These are phyloP conservation scores for Penicillium fimorum DNA, from an alignment of 495 filamentous ascomycete genomes.

Conservation along the genomic window DNA sequence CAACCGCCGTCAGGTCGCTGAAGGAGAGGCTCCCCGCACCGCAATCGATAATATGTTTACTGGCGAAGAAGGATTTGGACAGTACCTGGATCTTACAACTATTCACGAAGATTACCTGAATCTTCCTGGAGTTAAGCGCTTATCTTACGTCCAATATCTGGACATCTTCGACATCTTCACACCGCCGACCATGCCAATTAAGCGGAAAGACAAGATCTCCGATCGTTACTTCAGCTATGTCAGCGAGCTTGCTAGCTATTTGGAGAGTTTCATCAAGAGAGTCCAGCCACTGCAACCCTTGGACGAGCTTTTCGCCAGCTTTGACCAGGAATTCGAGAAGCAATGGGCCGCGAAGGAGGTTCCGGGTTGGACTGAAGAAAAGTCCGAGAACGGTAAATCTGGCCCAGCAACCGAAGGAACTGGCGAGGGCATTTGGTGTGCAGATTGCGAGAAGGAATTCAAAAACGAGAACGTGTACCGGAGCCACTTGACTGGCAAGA, in stretches of 20 bases:
- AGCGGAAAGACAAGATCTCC: conserved; percentile 76
- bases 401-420: conserved; percentile 55
- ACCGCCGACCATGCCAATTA: conserved; percentile 67
- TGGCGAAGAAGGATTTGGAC: conserved; percentile 88
- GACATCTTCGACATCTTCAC: conserved; percentile 83
- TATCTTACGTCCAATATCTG: conserved; percentile 89
- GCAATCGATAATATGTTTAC: conserved; percentile 91
- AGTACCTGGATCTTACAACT: conserved; percentile 81
- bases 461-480: conserved; percentile 94
- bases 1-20: conserved; percentile 65
- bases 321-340: conserved; percentile 79
- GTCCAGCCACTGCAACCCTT: conserved; percentile 80
- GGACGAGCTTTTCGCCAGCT: conserved; percentile 68
- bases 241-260: conserved; percentile 70
- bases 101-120: conserved; percentile 89
- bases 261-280: conserved; percentile 81
- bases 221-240: conserved; percentile 92
- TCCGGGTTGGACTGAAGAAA: conserved; percentile 72
- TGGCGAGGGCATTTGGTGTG: conserved; percentile 77
- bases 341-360: conserved; percentile 78
- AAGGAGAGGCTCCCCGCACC: conserved; percentile 58
- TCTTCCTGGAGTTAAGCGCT: conserved; percentile 74
- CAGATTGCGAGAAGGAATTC: conserved; percentile 90
- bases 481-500: conserved; percentile 82
- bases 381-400: conserved; percentile 38